Conservation (phyloP, 140 eudicot species). For the Ambrosia hybrid region DNA sequence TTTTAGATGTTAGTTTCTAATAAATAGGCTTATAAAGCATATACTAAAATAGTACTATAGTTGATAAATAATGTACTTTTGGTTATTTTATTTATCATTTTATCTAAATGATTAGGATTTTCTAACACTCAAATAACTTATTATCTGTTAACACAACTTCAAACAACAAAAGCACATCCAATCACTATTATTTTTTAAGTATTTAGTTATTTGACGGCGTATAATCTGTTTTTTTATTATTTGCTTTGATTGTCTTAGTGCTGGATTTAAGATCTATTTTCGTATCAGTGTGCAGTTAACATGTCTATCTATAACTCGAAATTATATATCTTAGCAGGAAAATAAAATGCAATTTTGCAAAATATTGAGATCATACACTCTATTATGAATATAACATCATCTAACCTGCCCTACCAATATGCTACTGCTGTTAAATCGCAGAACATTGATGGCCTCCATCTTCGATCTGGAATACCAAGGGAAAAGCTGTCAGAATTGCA, state of each 20-base stretch:
- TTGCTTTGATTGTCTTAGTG: slow-evolving; percentile 2
- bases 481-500: slow-evolving; percentile 85
- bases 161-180: slow-evolving; percentile 2
- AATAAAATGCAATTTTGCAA: slow-evolving; percentile 4
- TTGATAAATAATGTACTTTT: slow-evolving; percentile 4
- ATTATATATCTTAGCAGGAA: not conserved
- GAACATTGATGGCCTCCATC: slow-evolving; percentile 97
- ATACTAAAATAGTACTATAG: not conserved
- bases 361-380: not conserved
- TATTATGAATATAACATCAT: slow-evolving; percentile 3
- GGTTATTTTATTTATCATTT: not conserved
- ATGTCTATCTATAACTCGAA: not conserved
- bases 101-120: not conserved
- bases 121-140: slow-evolving; percentile 3
- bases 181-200: not conserved
- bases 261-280: not conserved
- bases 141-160: slow-evolving; percentile 1
- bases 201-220: not conserved
- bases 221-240: not conserved
- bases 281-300: slow-evolving; percentile 7
- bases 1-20: not conserved
- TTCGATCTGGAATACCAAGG: slow-evolving; percentile 90
- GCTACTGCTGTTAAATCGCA: slow-evolving; percentile 37
- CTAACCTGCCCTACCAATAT: slow-evolving; percentile 8
- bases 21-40: slow-evolving; percentile 1